phyloP scores from a whole-genome alignment of 2,329 filamentous ascomycete genomes.

The Cladosporium sp. region DNA sequence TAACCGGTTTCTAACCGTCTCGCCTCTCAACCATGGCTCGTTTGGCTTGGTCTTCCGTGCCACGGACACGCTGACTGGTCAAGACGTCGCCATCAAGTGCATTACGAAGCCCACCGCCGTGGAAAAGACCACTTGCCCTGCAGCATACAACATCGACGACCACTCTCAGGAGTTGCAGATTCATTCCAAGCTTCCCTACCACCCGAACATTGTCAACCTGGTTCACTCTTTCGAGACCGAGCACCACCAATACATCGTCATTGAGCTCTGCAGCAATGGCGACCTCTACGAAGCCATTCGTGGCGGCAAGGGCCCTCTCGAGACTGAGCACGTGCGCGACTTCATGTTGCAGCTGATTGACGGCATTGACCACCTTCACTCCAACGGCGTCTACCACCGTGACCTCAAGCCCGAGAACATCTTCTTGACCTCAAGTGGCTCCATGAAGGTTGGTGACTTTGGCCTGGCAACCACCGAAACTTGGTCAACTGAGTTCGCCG shows the following conservation, averaged over 20 bases:
- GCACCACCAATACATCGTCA: constrained; percentile 81
- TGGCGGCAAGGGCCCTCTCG: constrained; percentile 76
- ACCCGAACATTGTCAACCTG: constrained; percentile 91
- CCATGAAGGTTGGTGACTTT: constrained; percentile 96
- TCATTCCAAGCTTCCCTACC: constrained; percentile 71
- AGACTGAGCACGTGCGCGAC: constrained; percentile 93
- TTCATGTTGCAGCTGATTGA: constrained; percentile 95
- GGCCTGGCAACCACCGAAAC: constrained; percentile 83
- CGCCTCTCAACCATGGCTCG: constrained; percentile 95
- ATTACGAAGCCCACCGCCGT: constrained; percentile 74
- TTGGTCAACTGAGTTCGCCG: constrained; percentile 88
- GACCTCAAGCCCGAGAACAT: constrained; percentile 99
- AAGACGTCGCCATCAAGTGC: constrained; percentile 92
- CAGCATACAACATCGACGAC: constrained; percentile 71
- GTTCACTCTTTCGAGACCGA: constrained; percentile 88
- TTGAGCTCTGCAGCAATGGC: constrained; percentile 92
- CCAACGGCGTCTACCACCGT: constrained; percentile 86
- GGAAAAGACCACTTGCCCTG: constrained; percentile 41
- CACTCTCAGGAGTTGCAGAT: constrained; percentile 75
- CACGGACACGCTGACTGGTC: constrained; percentile 68
- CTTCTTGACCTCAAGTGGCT: constrained; percentile 78
- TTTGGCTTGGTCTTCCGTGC: constrained; percentile 99
- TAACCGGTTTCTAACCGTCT: constrained; percentile 77
- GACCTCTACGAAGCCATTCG: constrained; percentile 98
- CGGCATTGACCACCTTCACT: constrained; percentile 85